Percentiles rank a stretch among this genome's conserved stretches.
These are phyloP conservation scores for Chytriomyces hyalinus DNA, from an alignment of 192 early-diverging fungal species.

Conservation along the genomic window DNA sequence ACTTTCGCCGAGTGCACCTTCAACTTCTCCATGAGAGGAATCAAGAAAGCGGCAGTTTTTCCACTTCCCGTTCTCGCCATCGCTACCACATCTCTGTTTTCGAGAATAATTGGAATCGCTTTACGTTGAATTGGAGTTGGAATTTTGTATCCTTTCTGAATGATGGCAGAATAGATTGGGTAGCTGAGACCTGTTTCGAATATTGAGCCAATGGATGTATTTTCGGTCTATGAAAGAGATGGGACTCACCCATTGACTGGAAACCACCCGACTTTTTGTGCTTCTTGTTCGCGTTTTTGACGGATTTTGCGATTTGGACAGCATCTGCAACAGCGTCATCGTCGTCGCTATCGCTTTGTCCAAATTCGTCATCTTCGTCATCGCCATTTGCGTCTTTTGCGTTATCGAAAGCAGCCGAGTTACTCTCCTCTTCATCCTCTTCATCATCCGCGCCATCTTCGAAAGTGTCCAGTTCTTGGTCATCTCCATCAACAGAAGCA, in stretches of 20 bases:
- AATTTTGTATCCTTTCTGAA: constrained; percentile 94
- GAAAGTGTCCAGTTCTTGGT: not conserved
- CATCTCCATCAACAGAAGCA: constrained; percentile 34
- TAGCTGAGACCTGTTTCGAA: constrained; percentile 70
- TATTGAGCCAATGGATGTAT: not conserved
- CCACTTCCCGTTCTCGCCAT: constrained; percentile 99
- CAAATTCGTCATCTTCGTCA: constrained; percentile 11
- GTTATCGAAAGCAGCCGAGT: constrained; percentile 5
- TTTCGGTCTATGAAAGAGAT: not conserved
- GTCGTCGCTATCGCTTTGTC: not conserved
- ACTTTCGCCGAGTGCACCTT: constrained; percentile 89
- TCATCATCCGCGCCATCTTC: constrained; percentile 20
- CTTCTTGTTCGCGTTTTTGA: constrained; percentile 79
- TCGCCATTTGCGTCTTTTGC: constrained; percentile 6
- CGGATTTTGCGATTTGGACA: constrained; percentile 34
- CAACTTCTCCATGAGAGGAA: constrained; percentile 88
- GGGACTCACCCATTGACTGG: constrained; percentile 82
- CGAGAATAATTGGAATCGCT: constrained; percentile 88
- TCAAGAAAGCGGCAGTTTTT: constrained; percentile 94
- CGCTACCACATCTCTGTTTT: constrained; percentile 92
- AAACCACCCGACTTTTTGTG: constrained; percentile 97
- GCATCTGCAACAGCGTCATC: constrained; percentile 31
- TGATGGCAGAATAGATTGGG: constrained; percentile 81
- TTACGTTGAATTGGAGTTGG: constrained; percentile 99
- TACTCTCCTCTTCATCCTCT: constrained; percentile 7